phyloP scores from a whole-genome alignment of 352 stramenopile species.

The Globisporangium mamillatum region DNA sequence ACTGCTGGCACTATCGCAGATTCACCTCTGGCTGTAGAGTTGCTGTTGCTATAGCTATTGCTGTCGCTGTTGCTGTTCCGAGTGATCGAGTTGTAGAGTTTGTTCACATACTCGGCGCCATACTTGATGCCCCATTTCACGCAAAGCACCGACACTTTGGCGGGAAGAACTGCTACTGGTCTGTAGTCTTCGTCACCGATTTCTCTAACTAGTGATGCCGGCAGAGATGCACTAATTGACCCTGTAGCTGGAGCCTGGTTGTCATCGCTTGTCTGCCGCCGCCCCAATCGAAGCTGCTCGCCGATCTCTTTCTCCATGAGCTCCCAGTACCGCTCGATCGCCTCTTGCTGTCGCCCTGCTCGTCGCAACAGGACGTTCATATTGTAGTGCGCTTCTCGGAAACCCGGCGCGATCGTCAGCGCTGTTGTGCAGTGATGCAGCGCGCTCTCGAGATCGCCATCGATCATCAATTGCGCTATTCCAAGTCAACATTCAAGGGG shows the following conservation, averaged over 20 bases:
- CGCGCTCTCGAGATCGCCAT: constrained; percentile 27
- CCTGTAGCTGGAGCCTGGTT: background rate
- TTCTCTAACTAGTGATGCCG: constrained; percentile 87
- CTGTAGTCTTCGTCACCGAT: constrained; percentile 92
- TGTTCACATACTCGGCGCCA: constrained; percentile 79
- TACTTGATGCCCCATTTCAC: constrained; percentile 89
- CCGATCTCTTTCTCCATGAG: constrained; percentile 88
- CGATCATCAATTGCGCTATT: constrained; percentile 39
- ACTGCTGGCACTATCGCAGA: background rate
- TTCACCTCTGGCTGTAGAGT: background rate
- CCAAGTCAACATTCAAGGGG: background rate
- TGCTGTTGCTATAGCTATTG: background rate
- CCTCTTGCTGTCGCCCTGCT: constrained; percentile 41
- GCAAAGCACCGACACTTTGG: constrained; percentile 53
- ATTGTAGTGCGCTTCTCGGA: constrained; percentile 55
- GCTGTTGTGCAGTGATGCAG: constrained; percentile 35
- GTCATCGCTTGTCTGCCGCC: constrained; percentile 62
- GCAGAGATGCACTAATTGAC: background rate
- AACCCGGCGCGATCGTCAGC: constrained; percentile 25
- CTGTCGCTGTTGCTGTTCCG: constrained; percentile 21
- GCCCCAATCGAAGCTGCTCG: constrained; percentile 15
- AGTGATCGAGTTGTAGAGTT: constrained; percentile 41
- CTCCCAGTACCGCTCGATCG: constrained; percentile 40
- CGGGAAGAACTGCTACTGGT: constrained; percentile 30
- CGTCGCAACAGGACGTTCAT: constrained; percentile 60